These are phyloP conservation scores for Cyclotella distinguenda DNA, from an alignment of 108 stramenopile genomes.

Conservation along the genomic window DNA sequence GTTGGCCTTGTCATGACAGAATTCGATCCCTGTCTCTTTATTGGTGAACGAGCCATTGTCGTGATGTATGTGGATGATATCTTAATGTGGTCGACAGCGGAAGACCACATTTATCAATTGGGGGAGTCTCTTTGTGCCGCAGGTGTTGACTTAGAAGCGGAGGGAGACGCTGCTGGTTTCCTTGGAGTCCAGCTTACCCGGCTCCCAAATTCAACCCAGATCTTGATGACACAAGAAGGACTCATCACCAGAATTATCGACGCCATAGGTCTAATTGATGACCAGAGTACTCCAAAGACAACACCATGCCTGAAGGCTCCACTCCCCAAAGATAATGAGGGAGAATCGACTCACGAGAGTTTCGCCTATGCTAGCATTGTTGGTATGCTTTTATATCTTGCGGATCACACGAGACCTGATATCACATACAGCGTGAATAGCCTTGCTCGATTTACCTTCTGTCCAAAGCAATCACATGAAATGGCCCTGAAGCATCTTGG, in stretches of 20 bases:
- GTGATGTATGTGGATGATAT: neutral
- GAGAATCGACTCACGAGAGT: neutral
- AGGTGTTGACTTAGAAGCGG: neutral
- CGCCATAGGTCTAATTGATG: neutral
- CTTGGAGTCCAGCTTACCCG: neutral
- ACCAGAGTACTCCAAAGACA: neutral
- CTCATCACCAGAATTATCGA: neutral
- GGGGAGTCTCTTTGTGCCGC: neutral
- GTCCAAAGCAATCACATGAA: neutral
- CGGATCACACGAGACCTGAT: neutral
- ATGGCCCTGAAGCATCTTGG: neutral
- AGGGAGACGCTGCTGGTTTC: neutral
- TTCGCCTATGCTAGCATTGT: neutral
- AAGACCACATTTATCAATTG: neutral
- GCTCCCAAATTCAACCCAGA: neutral
- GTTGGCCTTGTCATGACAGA: neutral
- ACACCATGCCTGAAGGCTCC: neutral
- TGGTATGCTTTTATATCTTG: neutral
- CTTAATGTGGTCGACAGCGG: neutral
- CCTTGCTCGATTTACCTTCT: neutral
- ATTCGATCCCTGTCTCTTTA: conserved; percentile 1
- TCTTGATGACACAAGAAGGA: neutral
- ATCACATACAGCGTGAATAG: neutral
- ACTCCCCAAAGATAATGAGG: neutral
- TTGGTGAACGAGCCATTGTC: neutral